A percentile compares a stretch with the other conserved stretches of the same genome.
These are phyloP conservation scores for Helotiales sp. DNA, from an alignment of 2,329 filamentous ascomycete species.

Conservation along the genomic window DNA sequence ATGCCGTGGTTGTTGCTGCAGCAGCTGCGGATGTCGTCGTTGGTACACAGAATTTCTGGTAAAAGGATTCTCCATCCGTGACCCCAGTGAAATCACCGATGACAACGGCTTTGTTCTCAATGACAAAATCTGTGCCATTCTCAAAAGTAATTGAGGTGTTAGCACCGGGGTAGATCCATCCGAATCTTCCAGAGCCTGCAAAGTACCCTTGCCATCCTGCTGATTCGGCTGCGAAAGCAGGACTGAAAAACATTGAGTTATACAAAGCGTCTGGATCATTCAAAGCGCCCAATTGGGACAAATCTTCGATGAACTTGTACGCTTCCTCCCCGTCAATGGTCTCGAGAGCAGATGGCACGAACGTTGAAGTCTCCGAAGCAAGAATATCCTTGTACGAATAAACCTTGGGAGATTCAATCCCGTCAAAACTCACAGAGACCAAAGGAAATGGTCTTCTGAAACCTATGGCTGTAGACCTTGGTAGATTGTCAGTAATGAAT, in stretches of 20 bases:
- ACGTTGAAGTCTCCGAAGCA: slow-evolving; percentile 36
- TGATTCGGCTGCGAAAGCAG: slow-evolving; percentile 28
- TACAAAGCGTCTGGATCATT: slow-evolving; percentile 2
- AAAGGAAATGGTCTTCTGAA: slow-evolving; percentile 49
- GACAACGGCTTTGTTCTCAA: slow-evolving; percentile 35
- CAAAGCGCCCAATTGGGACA: background rate
- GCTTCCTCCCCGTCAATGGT: slow-evolving; percentile 55
- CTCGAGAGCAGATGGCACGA: slow-evolving; percentile 45
- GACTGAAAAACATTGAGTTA: slow-evolving; percentile 25
- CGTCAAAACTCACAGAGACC: slow-evolving; percentile 60
- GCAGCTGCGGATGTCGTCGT: background rate
- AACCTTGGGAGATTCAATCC: slow-evolving; percentile 54
- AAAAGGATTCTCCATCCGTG: slow-evolving; percentile 13
- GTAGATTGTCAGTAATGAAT: background rate
- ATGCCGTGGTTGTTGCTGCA: background rate
- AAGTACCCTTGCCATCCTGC: slow-evolving; percentile 18
- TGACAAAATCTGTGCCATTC: slow-evolving; percentile 36
- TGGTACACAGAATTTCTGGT: background rate
- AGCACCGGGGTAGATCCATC: slow-evolving; percentile 38
- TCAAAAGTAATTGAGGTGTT: slow-evolving; percentile 38
- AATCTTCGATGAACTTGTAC: slow-evolving; percentile 42
- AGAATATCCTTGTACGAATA: slow-evolving; percentile 13
- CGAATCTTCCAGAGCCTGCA: background rate
- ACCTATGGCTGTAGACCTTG: slow-evolving; percentile 44
- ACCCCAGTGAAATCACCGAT: slow-evolving; percentile 32